Evolutionary conservation across 106 monocot species (phyloP), one percentile per base, ranked within the genome.

Genomic region (Acorus gramineus): DNA sequence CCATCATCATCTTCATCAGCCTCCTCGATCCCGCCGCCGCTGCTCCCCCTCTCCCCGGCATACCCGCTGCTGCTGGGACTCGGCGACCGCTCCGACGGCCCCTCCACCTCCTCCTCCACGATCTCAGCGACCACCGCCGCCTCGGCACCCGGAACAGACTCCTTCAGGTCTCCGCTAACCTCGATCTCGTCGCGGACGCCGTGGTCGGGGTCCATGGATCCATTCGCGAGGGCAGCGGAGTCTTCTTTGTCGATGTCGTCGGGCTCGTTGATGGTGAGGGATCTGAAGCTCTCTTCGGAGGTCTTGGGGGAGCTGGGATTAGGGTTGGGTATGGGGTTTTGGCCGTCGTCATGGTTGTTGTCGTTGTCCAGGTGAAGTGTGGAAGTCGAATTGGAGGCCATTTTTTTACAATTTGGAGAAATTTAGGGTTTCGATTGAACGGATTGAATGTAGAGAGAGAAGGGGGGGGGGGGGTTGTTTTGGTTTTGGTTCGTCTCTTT

Each of bases 61-160:
- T 87, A 90, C 46, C 86, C 90, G 61, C 94, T 90, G 57, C 93
- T 94, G 60, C 86, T 86, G 4, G 93, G 89, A 62, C 89, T 89
- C 6, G 75, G n/a, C 44, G 67, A 56, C 59, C 42, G 74, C 14
- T 85, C 83, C 49, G 75, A 10, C 14, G 67, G 59, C 59, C 42
- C 77, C 14, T 85, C 83, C 49, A 60, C 73, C 4, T 78, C 80
- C 61, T 49, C 62, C 62, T 75, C 85, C 62, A 60, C 75, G 47
- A 60, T 52, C 63, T 73, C 78, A 11, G 11, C 46, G 10, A 11
- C 52, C 61, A 47, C 28, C 0, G n/a, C 46, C 2, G n/a, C 12
- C 2, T 13, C 51, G 58, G 11, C 42, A 6, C 14, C 60, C 9
- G 6, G 4, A 7, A 49, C 64, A 47, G 4, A 4, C 14, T 11